Percentiles rank a stretch among this genome's conserved stretches.
Evolutionary conservation across 2,329 filamentous ascomycete genomes (phyloP).

Genomic region (Nemania abortiva): DNA sequence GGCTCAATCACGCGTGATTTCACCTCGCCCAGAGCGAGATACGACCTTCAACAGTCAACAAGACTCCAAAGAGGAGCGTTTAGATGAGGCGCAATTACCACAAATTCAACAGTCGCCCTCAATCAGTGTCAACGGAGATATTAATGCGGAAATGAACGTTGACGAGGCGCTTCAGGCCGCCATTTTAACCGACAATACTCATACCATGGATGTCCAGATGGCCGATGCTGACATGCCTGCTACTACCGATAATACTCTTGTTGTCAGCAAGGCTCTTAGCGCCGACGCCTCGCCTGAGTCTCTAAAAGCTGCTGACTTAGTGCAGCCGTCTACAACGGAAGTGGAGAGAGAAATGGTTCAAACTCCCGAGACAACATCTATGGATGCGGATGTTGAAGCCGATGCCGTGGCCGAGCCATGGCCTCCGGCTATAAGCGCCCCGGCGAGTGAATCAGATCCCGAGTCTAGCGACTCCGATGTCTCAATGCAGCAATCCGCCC

Average conservation of each 20-base stretch:
- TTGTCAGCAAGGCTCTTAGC: slow-evolving; percentile 1
- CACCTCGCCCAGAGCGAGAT: slow-evolving; percentile 5
- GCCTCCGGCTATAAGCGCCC: neutral
- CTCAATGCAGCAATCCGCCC: slow-evolving; percentile 39
- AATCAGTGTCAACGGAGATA: slow-evolving; percentile 4
- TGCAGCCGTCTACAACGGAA: slow-evolving; percentile 1
- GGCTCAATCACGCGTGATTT: slow-evolving; percentile 6
- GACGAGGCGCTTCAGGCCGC: slow-evolving; percentile 34
- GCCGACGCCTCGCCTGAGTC: neutral
- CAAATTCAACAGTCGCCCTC: neutral
- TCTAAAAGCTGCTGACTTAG: slow-evolving; percentile 8
- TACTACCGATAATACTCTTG: neutral
- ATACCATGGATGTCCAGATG: slow-evolving; percentile 27
- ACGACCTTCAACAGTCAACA: slow-evolving; percentile 4
- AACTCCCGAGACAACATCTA: neutral
- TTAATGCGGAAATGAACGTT: slow-evolving; percentile 15
- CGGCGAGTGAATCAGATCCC: slow-evolving; percentile 20
- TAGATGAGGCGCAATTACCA: neutral
- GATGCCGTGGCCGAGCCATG: neutral
- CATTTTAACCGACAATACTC: slow-evolving; percentile 28
- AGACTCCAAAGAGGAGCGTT: neutral
- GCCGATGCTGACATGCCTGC: slow-evolving; percentile 5
- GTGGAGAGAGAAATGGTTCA: slow-evolving; percentile 11
- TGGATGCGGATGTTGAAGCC: slow-evolving; percentile 1
- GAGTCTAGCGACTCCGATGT: slow-evolving; percentile 34